Conservation (phyloP, 345 rosid genomes). For the Excoecaria cochinchinensis region DNA sequence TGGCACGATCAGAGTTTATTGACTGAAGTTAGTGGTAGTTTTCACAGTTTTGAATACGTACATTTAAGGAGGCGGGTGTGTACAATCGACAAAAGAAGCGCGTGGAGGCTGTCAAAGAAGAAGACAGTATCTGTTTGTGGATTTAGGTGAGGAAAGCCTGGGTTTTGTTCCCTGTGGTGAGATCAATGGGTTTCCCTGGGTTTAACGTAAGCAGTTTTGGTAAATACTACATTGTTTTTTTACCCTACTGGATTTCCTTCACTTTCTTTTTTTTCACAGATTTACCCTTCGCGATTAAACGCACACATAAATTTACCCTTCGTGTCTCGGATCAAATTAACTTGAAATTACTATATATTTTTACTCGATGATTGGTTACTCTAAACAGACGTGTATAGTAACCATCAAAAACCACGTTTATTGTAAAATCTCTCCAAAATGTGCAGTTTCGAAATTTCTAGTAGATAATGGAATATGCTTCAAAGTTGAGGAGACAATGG, state of each 20-base stretch:
- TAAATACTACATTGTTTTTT: neutral
- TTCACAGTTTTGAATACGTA: slow-evolving; percentile 15
- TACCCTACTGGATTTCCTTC: neutral
- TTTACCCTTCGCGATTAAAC: neutral
- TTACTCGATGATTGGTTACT: too few species aligned
- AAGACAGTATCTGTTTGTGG: slow-evolving; percentile 1
- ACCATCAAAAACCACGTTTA: too few species aligned
- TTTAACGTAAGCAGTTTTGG: neutral
- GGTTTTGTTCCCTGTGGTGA: slow-evolving; percentile 10
- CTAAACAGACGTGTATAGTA: too few species aligned
- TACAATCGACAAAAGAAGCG: slow-evolving; percentile 1
- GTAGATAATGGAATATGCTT: too few species aligned
- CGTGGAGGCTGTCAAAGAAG: slow-evolving; percentile 13
- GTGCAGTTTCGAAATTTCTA: too few species aligned
- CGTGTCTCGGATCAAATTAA: too few species aligned
- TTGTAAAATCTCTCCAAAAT: too few species aligned
- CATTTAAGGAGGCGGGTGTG: neutral
- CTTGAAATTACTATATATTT: too few species aligned
- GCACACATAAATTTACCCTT: too few species aligned
- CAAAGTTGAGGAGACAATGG: too few species aligned
- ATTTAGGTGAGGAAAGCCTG: slow-evolving; percentile 21
- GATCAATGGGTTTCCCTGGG: slow-evolving; percentile 1
- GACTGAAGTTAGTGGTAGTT: neutral
- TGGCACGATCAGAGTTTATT: slow-evolving; percentile 13
- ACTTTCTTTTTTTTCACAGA: neutral